Evolutionary conservation across 2,329 filamentous ascomycete species (phyloP).

Genomic region (Fusarium sp.): DNA sequence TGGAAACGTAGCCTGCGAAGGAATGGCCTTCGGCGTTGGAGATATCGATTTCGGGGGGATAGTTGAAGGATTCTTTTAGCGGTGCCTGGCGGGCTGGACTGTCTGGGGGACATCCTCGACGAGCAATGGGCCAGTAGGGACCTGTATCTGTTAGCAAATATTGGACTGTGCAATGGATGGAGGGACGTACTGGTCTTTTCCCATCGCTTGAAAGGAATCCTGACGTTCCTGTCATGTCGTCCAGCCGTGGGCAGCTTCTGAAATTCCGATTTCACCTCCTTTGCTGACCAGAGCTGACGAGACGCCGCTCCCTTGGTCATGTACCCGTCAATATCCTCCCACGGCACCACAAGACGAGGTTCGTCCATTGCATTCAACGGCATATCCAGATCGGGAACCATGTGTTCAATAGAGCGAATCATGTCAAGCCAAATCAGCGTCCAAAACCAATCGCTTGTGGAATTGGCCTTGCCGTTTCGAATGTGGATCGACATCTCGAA

Average conservation of each 20-base stretch:
- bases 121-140: constrained; percentile 69
- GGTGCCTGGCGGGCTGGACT: constrained; percentile 68
- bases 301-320: constrained; percentile 66
- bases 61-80: constrained; percentile 59
- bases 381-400: constrained; percentile 76
- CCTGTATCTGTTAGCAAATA: constrained; percentile 51
- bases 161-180: background rate
- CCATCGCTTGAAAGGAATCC: constrained; percentile 61
- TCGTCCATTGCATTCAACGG: constrained; percentile 77
- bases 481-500: constrained; percentile 74
- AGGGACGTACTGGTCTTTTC: constrained; percentile 62
- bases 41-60: constrained; percentile 60
- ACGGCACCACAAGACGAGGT: constrained; percentile 72
- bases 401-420: constrained; percentile 64
- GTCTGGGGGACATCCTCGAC: constrained; percentile 72
- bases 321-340: constrained; percentile 69
- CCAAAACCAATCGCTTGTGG: constrained; percentile 70
- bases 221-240: constrained; percentile 52
- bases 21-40: constrained; percentile 63
- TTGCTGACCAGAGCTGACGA: constrained; percentile 58
- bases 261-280: constrained; percentile 61
- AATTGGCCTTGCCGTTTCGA: constrained; percentile 64
- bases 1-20: constrained; percentile 70
- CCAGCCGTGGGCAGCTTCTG: constrained; percentile 57
- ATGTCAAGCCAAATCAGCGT: constrained; percentile 68